A percentile compares a stretch with the other conserved stretches of the same genome.
Evolutionary conservation across 768 basidiomycete species (phyloP).

Genomic region (Leccinellum luteum): DNA sequence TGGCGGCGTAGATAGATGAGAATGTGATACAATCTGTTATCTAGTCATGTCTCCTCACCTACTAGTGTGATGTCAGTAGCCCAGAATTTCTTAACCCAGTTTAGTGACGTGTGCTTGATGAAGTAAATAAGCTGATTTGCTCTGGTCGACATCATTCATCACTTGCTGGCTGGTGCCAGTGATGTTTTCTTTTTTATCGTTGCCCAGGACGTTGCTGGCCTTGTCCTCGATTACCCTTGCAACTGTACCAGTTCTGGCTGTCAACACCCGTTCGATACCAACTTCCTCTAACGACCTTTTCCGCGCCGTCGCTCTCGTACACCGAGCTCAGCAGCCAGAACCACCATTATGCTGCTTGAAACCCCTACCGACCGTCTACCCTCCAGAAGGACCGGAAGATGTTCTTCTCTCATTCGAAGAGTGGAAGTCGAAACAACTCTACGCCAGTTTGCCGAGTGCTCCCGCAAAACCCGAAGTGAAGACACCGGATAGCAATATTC

Average conservation of each 20-base stretch:
- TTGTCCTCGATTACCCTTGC: slow-evolving; percentile 38
- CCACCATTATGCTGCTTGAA: slow-evolving; percentile 69
- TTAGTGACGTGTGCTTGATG: background rate
- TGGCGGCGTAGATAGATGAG: slow-evolving; percentile 10
- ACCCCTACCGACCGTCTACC: slow-evolving; percentile 36
- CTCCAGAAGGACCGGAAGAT: slow-evolving; percentile 52
- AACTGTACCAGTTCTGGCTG: slow-evolving; percentile 30
- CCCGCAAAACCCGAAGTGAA: slow-evolving; percentile 12
- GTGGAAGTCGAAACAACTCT: slow-evolving; percentile 74
- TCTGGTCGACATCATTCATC: slow-evolving; percentile 6
- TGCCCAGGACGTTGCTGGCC: slow-evolving; percentile 22
- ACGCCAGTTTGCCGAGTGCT: slow-evolving; percentile 34
- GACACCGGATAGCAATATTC: background rate
- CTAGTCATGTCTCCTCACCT: slow-evolving; percentile 2
- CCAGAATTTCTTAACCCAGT: background rate
- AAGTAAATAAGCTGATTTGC: background rate
- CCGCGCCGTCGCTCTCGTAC: slow-evolving; percentile 49
- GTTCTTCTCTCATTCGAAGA: slow-evolving; percentile 81
- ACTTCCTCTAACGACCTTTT: slow-evolving; percentile 58
- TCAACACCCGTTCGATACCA: slow-evolving; percentile 25
- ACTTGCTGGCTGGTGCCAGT: slow-evolving; percentile 11
- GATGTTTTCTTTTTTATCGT: background rate
- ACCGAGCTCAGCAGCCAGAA: slow-evolving; percentile 44
- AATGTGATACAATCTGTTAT: slow-evolving; percentile 7
- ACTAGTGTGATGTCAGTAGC: no score